Base-by-base conservation (phyloP, 257 asterid genomes). In the Solanum dulcamara region DNA sequence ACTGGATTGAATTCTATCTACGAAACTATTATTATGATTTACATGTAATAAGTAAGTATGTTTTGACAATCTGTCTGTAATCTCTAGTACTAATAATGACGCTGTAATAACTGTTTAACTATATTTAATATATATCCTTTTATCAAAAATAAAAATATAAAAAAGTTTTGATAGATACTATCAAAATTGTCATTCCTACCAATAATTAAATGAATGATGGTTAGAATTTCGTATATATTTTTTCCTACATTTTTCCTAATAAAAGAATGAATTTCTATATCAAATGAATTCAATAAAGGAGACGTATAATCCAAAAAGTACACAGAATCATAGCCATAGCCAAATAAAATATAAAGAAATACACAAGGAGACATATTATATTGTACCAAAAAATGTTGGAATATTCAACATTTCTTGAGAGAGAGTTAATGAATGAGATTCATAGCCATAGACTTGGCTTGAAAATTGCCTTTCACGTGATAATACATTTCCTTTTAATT, bases 191-290 rank as follows among this genome's bases (percentile, higher is more conserved):
- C 10, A 3, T 28, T 62, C 2, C 0, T 30, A 32, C n/a, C 20
- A 32, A 15, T 30, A 66, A 30, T 66, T 64, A 30, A 66, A 66
- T 66, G 40, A 30, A 28, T 6, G 5, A 6, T 66, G 6, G 24
- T 30, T 15, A 66, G 37, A 66, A 3, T 66, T 66, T 66, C 4
- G 0, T 30, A 8, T 4, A 13, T 30, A 2, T 28, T 59, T 62
- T 14, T 15, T 4, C 0, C 28, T 28, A 0, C 18, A 17, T 2
- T 66, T 66, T 8, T 66, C 2, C 0, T 18, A 0, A 20, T 0
- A 14, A 66, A 30, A 30, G 2, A 66, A 66, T 32, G 3, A 30
- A 30, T 6, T 66, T 30, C 14, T 66, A 66, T 0, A 3, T 14
- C n/a, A 30, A 30, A 42, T 66, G 24, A 1, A 66, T 0, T 30